Base-by-base conservation (phyloP, 2,329 filamentous ascomycete species). In the Leptographium flavum region DNA sequence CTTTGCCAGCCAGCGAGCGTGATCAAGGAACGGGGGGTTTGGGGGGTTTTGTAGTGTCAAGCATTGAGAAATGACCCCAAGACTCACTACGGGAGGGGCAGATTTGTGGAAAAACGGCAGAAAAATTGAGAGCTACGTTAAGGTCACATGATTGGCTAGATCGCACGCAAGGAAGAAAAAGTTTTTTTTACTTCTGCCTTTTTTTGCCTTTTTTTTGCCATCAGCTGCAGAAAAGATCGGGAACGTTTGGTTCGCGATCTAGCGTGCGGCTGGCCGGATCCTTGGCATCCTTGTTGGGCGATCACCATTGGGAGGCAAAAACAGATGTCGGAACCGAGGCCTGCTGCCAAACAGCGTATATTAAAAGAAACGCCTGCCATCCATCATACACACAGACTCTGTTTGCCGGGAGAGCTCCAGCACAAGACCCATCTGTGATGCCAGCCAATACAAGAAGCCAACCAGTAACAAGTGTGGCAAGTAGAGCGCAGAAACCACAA, bases 301-400 rank as follows among this genome's bases (percentile, higher is more conserved):
- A 19, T 11, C 17, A 28, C n/a, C 38, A 39, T 4, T 17, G 17
- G 4, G 17, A 10, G 6, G 13, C 5, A 36, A 36, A 22, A 17
- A 36, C 13, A 11, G 17, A 14, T 23, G 35, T n/a, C n/a, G n/a
- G n/a, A n/a, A n/a, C n/a, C n/a, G n/a, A n/a, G n/a, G n/a, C n/a
- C n/a, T 21, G 35, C 35, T 37, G 35, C 35, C 35, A 17, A 37
- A 37, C 14, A 31, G 39, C 31, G 35, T 37, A 37, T 42, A 46
- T n/a, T 28, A 50, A 36, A 25, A 39, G 45, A 43, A 54, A 52
- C 50, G 49, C 50, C 50, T 46, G 44, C 49, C 49, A 45, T 52
- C 50, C 51, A 44, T 52, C 52, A 50, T 52, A 54, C 48, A 53
- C 51, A 54, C 49, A 51, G 8, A 9, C 27, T 28, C 7, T 5